phyloP scores from a whole-genome alignment of 164 flowering plant genomes.

The Magnolia sinica region DNA sequence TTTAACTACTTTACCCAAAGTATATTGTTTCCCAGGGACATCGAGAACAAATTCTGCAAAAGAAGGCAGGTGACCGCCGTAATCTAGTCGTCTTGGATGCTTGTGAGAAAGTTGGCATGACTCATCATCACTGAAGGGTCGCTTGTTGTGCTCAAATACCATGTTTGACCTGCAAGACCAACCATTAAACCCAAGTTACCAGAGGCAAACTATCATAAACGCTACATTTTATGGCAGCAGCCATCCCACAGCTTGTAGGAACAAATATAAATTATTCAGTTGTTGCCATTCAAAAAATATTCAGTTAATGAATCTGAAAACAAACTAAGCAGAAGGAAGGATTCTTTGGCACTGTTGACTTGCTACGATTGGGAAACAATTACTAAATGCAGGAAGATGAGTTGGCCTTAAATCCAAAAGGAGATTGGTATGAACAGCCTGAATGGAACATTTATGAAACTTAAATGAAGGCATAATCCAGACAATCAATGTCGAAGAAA shows the following conservation, averaged over 20 bases:
- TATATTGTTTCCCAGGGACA: slow-evolving; percentile 9
- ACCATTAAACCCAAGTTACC: background rate
- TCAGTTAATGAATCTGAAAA: background rate
- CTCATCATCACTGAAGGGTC: slow-evolving; percentile 39
- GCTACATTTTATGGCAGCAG: background rate
- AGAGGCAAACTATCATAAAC: background rate
- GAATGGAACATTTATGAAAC: too few relatives aligned
- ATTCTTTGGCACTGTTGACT: background rate
- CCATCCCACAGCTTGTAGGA: background rate
- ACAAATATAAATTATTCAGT: background rate
- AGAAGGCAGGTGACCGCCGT: slow-evolving; percentile 19
- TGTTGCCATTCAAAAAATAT: background rate
- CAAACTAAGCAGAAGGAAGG: background rate
- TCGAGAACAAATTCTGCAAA: slow-evolving; percentile 16
- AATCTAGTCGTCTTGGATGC: slow-evolving; percentile 33
- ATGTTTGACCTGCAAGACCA: slow-evolving; percentile 34
- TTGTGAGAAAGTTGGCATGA: slow-evolving; percentile 29
- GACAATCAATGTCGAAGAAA: too few relatives aligned
- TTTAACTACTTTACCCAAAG: slow-evolving; percentile 26
- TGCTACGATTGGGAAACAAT: too few relatives aligned
- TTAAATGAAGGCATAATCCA: too few relatives aligned
- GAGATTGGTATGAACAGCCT: too few relatives aligned
- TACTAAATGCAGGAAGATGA: too few relatives aligned
- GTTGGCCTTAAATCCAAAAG: too few relatives aligned
- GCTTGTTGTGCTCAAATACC: slow-evolving; percentile 33